These are phyloP conservation scores for Neurospora sp. DNA, from an alignment of 495 filamentous ascomycete species.

Conservation along the genomic window DNA sequence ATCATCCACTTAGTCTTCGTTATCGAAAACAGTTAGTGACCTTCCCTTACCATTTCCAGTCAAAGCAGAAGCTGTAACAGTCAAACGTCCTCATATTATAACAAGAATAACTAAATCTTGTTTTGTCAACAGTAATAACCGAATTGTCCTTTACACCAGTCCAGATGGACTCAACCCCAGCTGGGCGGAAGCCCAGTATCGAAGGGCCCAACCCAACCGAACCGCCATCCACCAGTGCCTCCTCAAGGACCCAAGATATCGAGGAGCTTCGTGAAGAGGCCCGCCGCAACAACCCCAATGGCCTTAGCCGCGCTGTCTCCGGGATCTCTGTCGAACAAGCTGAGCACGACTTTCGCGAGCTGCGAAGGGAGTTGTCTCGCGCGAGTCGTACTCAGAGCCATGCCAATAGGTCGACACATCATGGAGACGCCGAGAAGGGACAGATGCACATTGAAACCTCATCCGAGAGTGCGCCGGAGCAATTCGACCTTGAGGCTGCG, in stretches of 20 bases:
- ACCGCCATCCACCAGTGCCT: slow-evolving; percentile 25
- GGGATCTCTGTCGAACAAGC: slow-evolving; percentile 64
- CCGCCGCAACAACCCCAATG: slow-evolving; percentile 41
- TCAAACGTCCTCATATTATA: background rate
- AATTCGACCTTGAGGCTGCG: slow-evolving; percentile 62
- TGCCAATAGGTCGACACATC: slow-evolving; percentile 11
- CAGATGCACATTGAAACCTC: slow-evolving; percentile 42
- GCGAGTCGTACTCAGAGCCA: slow-evolving; percentile 30
- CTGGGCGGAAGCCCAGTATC: background rate
- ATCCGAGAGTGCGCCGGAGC: slow-evolving; percentile 39
- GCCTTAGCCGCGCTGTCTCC: slow-evolving; percentile 29
- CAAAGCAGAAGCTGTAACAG: background rate
- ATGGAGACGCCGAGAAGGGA: slow-evolving; percentile 34
- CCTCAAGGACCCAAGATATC: slow-evolving; percentile 26
- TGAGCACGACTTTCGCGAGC: slow-evolving; percentile 65
- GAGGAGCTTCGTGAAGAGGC: slow-evolving; percentile 37
- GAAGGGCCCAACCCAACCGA: background rate
- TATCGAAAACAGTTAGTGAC: background rate
- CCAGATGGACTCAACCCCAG: background rate
- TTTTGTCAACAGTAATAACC: background rate
- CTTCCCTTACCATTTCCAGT: background rate
- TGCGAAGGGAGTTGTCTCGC: slow-evolving; percentile 61
- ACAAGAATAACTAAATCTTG: background rate
- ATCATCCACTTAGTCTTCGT: background rate
- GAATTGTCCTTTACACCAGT: background rate